phyloP scores from a whole-genome alignment of 768 basidiomycete genomes.

The Leccinum subgranulosum region DNA sequence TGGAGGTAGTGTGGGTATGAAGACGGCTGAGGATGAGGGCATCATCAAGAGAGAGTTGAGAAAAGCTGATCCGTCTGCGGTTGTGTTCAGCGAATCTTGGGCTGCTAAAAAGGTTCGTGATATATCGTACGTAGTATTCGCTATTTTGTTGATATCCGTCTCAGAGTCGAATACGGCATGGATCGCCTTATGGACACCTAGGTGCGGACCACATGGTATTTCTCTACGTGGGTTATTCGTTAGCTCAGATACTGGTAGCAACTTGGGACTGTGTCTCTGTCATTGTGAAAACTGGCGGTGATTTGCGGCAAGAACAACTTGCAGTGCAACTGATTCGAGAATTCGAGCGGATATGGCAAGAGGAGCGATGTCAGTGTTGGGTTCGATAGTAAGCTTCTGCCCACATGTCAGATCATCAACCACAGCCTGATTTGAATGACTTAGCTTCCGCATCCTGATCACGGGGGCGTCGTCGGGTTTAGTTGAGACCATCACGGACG shows the following conservation, averaged over 20 bases:
- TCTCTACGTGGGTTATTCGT: neutral
- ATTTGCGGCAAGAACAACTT: conserved; percentile 94
- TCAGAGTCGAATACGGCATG: conserved; percentile 81
- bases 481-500: conserved; percentile 97
- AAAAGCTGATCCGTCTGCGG: conserved; percentile 93
- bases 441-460: conserved; percentile 92
- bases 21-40: conserved; percentile 84
- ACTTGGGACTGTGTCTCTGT: conserved; percentile 92
- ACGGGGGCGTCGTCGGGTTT: conserved; percentile 91
- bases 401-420: neutral
- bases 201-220: conserved; percentile 42
- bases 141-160: conserved; percentile 2
- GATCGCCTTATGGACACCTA: conserved; percentile 94
- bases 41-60: conserved; percentile 92
- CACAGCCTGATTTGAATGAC: neutral
- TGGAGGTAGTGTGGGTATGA: conserved; percentile 44
- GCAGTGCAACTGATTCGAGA: conserved; percentile 93
- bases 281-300: conserved; percentile 97
- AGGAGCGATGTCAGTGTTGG: conserved; percentile 92
- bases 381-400: conserved; percentile 70
- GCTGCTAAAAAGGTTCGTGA: conserved; percentile 76
- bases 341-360: conserved; percentile 92
- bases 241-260: conserved; percentile 37
- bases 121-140: neutral
- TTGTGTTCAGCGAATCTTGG: conserved; percentile 97